phyloP scores from a whole-genome alignment of 352 stramenopile species.

The Detonula confervacea region DNA sequence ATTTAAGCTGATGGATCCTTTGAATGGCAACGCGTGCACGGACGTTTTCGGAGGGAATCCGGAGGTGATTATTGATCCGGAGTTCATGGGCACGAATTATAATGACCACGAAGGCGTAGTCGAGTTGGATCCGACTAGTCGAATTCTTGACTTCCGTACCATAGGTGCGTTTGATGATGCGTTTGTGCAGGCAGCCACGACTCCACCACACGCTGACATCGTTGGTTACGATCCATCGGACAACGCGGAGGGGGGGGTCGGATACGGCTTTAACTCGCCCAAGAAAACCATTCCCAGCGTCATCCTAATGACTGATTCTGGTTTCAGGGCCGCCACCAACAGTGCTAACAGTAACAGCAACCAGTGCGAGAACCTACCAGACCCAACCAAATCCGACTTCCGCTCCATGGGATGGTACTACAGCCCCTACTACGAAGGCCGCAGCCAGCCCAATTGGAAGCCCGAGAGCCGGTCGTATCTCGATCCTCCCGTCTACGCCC shows the following conservation, averaged over 20 bases:
- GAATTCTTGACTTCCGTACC: too few relatives aligned
- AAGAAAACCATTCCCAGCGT: too few relatives aligned
- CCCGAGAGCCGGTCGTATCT: conserved; percentile 1
- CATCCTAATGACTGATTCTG: too few relatives aligned
- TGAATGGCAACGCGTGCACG: background rate
- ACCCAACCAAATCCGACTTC: conserved; percentile 34
- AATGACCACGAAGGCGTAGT: background rate
- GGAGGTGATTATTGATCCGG: conserved; percentile 17
- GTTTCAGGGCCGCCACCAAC: too few relatives aligned
- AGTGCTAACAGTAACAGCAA: conserved; percentile 4
- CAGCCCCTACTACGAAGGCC: conserved; percentile 36
- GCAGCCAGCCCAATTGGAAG: conserved; percentile 42
- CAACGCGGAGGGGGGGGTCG: background rate
- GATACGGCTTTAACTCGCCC: too few relatives aligned
- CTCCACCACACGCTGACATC: too few relatives aligned
- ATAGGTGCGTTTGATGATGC: too few relatives aligned
- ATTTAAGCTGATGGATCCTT: conserved; percentile 19
- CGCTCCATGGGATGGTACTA: conserved; percentile 9
- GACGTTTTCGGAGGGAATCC: conserved; percentile 55
- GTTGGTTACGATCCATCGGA: background rate
- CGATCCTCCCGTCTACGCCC: conserved; percentile 37
- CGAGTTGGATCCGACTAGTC: too few relatives aligned
- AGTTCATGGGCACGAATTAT: background rate
- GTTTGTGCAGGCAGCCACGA: too few relatives aligned
- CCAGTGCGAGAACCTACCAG: conserved; percentile 33